Evolutionary conservation across 2,329 filamentous ascomycete species (phyloP).

Genomic region (Lachnellula subtilissima): DNA sequence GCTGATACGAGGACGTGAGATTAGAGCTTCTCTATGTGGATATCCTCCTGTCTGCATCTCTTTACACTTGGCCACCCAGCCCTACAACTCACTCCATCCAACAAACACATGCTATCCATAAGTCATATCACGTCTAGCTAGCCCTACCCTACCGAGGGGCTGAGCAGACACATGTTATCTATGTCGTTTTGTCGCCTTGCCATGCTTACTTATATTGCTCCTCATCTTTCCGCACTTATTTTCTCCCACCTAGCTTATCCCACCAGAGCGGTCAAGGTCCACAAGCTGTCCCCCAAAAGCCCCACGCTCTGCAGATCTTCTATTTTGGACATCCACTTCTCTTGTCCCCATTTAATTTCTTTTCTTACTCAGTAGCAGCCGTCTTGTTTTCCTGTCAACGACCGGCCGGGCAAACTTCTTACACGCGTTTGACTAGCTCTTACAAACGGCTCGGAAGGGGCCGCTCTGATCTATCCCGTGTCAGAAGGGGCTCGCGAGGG

Average conservation of each 20-base stretch:
- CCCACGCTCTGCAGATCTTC: not conserved
- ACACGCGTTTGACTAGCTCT: not conserved
- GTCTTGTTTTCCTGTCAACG: slow-evolving; percentile 5
- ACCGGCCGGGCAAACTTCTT: not conserved
- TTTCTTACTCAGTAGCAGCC: not conserved
- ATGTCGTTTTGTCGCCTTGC: not conserved
- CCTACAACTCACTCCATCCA: not conserved
- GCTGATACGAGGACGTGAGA: too few relatives aligned
- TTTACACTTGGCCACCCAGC: not conserved
- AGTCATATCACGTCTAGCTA: slow-evolving; percentile 8
- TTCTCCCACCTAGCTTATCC: slow-evolving; percentile 1
- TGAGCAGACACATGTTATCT: slow-evolving; percentile 10
- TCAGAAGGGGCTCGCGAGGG: not conserved
- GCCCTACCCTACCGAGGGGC: not conserved
- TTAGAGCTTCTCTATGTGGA: not conserved
- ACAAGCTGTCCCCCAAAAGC: not conserved
- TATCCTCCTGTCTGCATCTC: not conserved
- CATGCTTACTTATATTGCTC: slow-evolving; percentile 14
- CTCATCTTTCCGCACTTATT: slow-evolving; percentile 2
- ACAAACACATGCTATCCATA: slow-evolving; percentile 22
- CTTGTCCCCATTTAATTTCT: not conserved
- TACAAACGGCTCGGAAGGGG: slow-evolving; percentile 11
- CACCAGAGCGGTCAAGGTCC: slow-evolving; percentile 5
- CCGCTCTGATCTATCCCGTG: slow-evolving; percentile 1
- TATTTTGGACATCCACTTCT: not conserved